Conservation (phyloP, 2,329 filamentous ascomycete species). For the Botryotinia calthae region DNA sequence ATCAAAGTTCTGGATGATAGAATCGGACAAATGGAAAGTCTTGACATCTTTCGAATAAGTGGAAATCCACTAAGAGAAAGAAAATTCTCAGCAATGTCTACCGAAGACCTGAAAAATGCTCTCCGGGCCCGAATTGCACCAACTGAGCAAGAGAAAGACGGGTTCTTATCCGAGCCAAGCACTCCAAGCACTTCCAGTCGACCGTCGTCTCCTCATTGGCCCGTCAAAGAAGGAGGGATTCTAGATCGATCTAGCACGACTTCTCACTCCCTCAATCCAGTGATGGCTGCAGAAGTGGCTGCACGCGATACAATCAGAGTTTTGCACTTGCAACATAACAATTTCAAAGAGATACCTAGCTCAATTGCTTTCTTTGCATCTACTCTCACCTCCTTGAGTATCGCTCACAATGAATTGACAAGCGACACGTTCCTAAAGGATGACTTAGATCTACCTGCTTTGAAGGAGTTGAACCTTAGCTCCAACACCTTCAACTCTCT, state of each 20-base stretch:
- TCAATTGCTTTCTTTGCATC: conserved; percentile 69
- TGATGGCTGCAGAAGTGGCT: conserved; percentile 55
- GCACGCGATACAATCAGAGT: conserved; percentile 51
- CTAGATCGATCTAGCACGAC: conserved; percentile 69
- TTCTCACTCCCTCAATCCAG: conserved; percentile 57
- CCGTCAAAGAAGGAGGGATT: conserved; percentile 46
- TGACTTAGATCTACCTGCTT: conserved; percentile 64
- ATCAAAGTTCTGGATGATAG: conserved; percentile 72
- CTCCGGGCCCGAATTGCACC: conserved; percentile 66
- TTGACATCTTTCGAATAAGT: conserved; percentile 72
- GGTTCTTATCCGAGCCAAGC: conserved; percentile 33
- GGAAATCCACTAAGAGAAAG: conserved; percentile 91
- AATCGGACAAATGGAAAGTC: conserved; percentile 73
- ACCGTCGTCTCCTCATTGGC: conserved; percentile 34
- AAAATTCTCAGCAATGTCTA: conserved; percentile 77
- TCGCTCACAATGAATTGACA: conserved; percentile 72
- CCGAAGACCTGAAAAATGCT: conserved; percentile 75
- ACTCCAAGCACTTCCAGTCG: conserved; percentile 24
- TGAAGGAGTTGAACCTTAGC: conserved; percentile 74
- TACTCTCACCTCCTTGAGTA: conserved; percentile 67
- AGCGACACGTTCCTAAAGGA: conserved; percentile 64
- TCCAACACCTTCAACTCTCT: conserved; percentile 72
- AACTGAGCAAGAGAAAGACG: conserved; percentile 30
- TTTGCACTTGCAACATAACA: conserved; percentile 74
- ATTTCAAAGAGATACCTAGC: conserved; percentile 65